Evolutionary conservation across 306 rosid genomes (phyloP).

Genomic region (Carpinus fangiana): DNA sequence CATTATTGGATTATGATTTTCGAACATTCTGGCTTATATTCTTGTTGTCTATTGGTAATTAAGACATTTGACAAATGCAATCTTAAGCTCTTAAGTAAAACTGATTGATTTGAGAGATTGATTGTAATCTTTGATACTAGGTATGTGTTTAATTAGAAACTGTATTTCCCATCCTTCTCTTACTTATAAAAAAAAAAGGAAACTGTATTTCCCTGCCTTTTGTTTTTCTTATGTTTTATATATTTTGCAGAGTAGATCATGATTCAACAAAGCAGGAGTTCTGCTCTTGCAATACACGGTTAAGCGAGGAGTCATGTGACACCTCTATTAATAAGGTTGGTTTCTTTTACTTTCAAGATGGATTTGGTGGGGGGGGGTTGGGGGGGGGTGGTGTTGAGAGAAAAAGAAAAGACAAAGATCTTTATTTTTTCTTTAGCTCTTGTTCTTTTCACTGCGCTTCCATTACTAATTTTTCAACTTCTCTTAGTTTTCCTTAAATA

Average conservation of each 20-base stretch:
- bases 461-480: not conserved
- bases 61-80: not conserved
- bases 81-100: not conserved
- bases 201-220: not conserved
- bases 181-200: too few relatives aligned
- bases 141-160: not conserved
- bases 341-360: not conserved
- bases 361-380: not conserved
- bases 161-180: not conserved
- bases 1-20: not conserved
- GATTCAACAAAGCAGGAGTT: slow-evolving; percentile 31
- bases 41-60: not conserved
- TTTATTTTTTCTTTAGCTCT: not conserved
- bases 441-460: not conserved
- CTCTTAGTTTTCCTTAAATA: not conserved
- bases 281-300: slow-evolving; percentile 26
- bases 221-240: slow-evolving; percentile 1
- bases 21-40: not conserved
- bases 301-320: slow-evolving; percentile 33
- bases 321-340: slow-evolving; percentile 50
- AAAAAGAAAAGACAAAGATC: too few relatives aligned
- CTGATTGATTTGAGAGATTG: not conserved
- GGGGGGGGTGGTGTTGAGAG: not conserved
- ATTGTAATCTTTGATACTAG: not conserved
- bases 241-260: slow-evolving; percentile 52